Evolutionary conservation across 257 asterid genomes (phyloP).

Genomic region (Petunia axillaris): DNA sequence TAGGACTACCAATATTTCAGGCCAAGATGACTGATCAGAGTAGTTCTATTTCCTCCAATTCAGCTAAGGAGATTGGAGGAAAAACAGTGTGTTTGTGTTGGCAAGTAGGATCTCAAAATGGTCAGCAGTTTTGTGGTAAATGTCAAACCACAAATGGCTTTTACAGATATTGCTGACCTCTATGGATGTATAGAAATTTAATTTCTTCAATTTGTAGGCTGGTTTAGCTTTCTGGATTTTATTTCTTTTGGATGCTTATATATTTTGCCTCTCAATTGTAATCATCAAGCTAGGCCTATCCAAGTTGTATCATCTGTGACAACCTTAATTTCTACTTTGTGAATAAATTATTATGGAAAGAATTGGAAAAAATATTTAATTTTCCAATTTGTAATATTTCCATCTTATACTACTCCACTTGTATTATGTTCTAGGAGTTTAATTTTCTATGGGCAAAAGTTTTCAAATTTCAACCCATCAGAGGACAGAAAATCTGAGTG

Average conservation of each 20-base stretch:
- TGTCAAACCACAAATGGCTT: constrained; percentile 48
- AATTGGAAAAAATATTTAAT: too few relatives aligned
- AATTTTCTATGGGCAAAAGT: too few relatives aligned
- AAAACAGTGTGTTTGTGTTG: constrained; percentile 52
- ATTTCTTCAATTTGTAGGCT: too few relatives aligned
- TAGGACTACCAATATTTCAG: constrained; percentile 49
- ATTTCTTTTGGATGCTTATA: too few relatives aligned
- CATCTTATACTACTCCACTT: not conserved
- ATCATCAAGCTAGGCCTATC: not conserved
- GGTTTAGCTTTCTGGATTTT: too few relatives aligned
- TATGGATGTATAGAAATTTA: not conserved
- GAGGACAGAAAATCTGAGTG: too few relatives aligned
- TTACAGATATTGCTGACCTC: constrained; percentile 41
- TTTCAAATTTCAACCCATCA: not conserved
- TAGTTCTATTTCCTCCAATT: not conserved
- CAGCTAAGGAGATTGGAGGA: constrained; percentile 32
- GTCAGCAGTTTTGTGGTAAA: constrained; percentile 48
- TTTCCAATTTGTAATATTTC: not conserved
- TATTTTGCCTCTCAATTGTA: too few relatives aligned
- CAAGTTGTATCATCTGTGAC: not conserved
- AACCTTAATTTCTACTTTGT: not conserved
- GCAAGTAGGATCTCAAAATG: constrained; percentile 54
- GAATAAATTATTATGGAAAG: too few relatives aligned
- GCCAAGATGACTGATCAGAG: not conserved
- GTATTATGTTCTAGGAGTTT: too few relatives aligned